Conservation (phyloP, 2,329 filamentous ascomycete species). For the Clonostachys rosea region DNA sequence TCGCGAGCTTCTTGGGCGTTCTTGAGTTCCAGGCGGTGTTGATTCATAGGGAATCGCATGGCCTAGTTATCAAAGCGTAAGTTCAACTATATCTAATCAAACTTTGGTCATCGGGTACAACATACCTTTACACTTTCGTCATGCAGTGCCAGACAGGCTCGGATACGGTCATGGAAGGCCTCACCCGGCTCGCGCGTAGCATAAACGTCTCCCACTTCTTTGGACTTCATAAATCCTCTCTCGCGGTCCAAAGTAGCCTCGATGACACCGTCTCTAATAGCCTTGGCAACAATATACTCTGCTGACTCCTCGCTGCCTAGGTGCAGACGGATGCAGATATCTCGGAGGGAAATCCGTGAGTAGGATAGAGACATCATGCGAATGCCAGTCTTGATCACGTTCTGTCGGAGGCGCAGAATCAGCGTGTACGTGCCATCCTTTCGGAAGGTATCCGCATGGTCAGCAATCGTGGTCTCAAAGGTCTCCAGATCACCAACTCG, state of each 20-base stretch:
- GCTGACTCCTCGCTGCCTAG: slow-evolving; percentile 95
- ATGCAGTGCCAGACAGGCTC: slow-evolving; percentile 84
- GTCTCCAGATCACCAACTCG: slow-evolving; percentile 94
- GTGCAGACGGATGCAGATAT: slow-evolving; percentile 94
- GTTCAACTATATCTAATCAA: slow-evolving; percentile 14
- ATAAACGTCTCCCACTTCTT: slow-evolving; percentile 93
- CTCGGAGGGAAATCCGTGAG: slow-evolving; percentile 91
- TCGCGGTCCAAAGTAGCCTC: slow-evolving; percentile 93
- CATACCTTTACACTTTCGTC: slow-evolving; percentile 96
- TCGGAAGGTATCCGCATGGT: slow-evolving; percentile 80
- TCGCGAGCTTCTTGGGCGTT: slow-evolving; percentile 98
- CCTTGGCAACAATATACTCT: slow-evolving; percentile 98
- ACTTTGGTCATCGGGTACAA: not conserved
- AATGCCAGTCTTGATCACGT: slow-evolving; percentile 98
- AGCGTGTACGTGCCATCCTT: slow-evolving; percentile 93
- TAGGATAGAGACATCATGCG: slow-evolving; percentile 99
- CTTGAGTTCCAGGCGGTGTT: slow-evolving; percentile 94
- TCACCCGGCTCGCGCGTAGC: slow-evolving; percentile 93
- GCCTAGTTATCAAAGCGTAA: slow-evolving; percentile 47
- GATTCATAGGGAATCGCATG: slow-evolving; percentile 99
- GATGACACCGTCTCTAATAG: slow-evolving; percentile 94
- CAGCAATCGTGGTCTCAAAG: slow-evolving; percentile 81
- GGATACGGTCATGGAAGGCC: slow-evolving; percentile 95
- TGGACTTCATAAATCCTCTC: slow-evolving; percentile 97
- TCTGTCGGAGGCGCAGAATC: slow-evolving; percentile 90